Conservation (phyloP, 768 basidiomycete species). For the Cystofilobasidium capitatum region DNA sequence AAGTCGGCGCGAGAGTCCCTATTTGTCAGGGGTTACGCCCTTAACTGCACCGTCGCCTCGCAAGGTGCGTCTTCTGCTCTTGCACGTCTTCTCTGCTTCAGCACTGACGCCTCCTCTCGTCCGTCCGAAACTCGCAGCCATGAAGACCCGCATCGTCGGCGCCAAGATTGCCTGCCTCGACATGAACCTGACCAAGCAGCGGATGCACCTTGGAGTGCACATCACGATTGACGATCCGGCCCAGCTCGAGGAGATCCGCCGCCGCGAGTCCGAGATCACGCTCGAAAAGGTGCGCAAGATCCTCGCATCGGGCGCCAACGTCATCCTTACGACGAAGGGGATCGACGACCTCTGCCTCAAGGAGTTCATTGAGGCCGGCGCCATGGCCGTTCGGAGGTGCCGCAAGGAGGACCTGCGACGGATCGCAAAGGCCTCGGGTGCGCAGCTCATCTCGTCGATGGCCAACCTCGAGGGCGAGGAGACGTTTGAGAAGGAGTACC, state of each 20-base stretch:
- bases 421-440: conserved; percentile 94
- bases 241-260: conserved; percentile 86
- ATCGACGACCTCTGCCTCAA: conserved; percentile 97
- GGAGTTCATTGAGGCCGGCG: conserved; percentile 97
- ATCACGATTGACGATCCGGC: conserved; percentile 94
- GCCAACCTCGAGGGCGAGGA: conserved; percentile 97
- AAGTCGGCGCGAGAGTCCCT: conserved; percentile 88
- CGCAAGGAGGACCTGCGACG: conserved; percentile 94
- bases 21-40: conserved; percentile 89
- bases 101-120: conserved; percentile 5
- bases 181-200: conserved; percentile 89
- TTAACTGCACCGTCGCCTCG: conserved; percentile 97
- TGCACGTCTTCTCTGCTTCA: not conserved
- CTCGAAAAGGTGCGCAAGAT: conserved; percentile 93
- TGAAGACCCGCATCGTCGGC: conserved; percentile 86
- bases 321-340: conserved; percentile 93
- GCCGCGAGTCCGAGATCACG: conserved; percentile 88
- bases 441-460: conserved; percentile 78
- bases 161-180: conserved; percentile 98
- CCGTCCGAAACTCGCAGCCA: conserved; percentile 49
- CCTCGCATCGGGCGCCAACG: conserved; percentile 88
- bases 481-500: conserved; percentile 80
- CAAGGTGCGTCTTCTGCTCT: conserved; percentile 57
- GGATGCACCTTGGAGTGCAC: conserved; percentile 97
- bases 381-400: conserved; percentile 96